phyloP scores from a whole-genome alignment of 2,329 filamentous ascomycete species.

The Pyrenophora teres region DNA sequence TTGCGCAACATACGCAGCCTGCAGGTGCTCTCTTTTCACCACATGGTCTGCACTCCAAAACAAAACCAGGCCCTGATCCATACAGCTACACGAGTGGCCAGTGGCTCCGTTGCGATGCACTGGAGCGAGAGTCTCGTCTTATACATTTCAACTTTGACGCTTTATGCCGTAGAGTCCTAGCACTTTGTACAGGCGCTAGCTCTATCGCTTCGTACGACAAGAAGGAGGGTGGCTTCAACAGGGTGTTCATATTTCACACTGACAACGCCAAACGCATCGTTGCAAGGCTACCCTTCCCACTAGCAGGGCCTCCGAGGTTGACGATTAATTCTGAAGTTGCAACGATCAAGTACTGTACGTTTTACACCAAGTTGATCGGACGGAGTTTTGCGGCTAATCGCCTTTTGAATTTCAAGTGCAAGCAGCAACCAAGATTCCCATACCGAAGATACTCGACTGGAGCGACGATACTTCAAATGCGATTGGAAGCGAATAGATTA shows the following conservation, averaged over 20 bases:
- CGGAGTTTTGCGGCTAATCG: conserved; percentile 10
- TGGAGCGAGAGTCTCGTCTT: no score
- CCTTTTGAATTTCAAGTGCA: conserved; percentile 36
- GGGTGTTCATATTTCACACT: conserved; percentile 51
- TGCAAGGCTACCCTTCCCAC: conserved; percentile 20
- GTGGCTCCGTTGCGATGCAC: no score
- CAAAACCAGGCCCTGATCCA: no score
- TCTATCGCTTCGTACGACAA: conserved; percentile 43
- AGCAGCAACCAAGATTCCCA: conserved; percentile 47
- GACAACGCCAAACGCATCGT: conserved; percentile 47
- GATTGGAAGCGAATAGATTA: conserved; percentile 48
- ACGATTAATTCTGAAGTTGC: conserved; percentile 53
- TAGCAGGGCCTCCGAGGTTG: conserved; percentile 42
- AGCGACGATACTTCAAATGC: conserved; percentile 43
- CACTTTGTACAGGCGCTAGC: no score
- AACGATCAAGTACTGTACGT: conserved; percentile 50
- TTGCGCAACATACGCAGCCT: no score
- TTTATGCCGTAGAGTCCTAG: no score
- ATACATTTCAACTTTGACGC: no score
- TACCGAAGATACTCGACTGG: conserved; percentile 52
- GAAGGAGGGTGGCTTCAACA: conserved; percentile 53
- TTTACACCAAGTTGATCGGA: not conserved
- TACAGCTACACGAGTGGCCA: no score
- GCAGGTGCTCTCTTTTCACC: no score
- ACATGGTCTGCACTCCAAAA: no score